Conservation (phyloP, 371 early-diverging fungal species). For the Chytridiales sp. region DNA sequence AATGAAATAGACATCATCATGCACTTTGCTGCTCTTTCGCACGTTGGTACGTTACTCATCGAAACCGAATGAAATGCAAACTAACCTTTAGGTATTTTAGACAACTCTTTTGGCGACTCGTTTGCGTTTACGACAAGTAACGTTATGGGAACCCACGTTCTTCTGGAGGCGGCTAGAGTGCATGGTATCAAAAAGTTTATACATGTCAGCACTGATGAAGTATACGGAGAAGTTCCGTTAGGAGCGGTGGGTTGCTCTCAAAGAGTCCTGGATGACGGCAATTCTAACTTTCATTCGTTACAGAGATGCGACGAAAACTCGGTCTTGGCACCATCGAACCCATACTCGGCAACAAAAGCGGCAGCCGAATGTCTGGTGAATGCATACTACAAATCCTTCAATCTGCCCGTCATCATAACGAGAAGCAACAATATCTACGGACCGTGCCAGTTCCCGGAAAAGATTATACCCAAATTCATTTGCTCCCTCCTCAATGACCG, state of each 20-base stretch:
- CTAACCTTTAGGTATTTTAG: constrained; percentile 28
- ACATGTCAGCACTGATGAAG: constrained; percentile 86
- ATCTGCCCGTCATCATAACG: constrained; percentile 78
- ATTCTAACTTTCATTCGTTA: constrained; percentile 9
- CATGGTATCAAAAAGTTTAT: constrained; percentile 63
- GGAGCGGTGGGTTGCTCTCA: constrained; percentile 28
- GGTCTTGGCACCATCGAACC: constrained; percentile 75
- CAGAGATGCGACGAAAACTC: constrained; percentile 69
- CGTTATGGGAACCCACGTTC: constrained; percentile 83
- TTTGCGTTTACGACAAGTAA: constrained; percentile 84
- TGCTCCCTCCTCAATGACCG: constrained; percentile 63
- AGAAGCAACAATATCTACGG: constrained; percentile 87
- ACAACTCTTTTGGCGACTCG: constrained; percentile 85
- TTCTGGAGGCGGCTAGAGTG: constrained; percentile 75
- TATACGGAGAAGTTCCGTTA: constrained; percentile 70
- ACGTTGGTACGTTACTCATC: constrained; percentile 53
- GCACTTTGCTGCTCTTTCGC: constrained; percentile 84
- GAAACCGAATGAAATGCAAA: neutral
- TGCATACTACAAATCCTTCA: constrained; percentile 80
- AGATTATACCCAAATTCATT: constrained; percentile 85
- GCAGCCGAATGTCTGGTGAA: constrained; percentile 82
- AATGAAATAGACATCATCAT: constrained; percentile 75
- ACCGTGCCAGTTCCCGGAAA: constrained; percentile 85
- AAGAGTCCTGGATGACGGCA: neutral
- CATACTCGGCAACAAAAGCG: constrained; percentile 88